Evolutionary conservation across 441 rosid genomes (phyloP).

Genomic region (Erodium moschatum): DNA sequence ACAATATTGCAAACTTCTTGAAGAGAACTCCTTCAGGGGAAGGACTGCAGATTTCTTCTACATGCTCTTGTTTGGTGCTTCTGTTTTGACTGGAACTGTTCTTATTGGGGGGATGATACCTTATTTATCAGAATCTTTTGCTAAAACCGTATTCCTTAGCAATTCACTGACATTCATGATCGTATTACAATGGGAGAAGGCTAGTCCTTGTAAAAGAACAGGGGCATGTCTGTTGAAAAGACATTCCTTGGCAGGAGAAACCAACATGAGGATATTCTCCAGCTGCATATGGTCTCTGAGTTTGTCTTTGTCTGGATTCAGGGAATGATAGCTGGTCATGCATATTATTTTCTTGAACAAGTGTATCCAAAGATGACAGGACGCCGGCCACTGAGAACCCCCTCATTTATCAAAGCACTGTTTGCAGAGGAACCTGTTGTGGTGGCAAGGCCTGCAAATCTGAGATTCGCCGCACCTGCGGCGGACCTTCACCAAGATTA

Average conservation of each 20-base stretch:
- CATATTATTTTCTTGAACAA: slow-evolving; percentile 91
- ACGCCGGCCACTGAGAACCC: slow-evolving; percentile 76
- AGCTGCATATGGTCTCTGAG: too few relatives aligned
- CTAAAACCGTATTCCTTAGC: slow-evolving; percentile 93
- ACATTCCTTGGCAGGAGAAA: too few relatives aligned
- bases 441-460: slow-evolving; percentile 64
- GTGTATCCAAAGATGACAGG: slow-evolving; percentile 92
- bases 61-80: slow-evolving; percentile 93
- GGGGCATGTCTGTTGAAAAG: too few relatives aligned
- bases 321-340: slow-evolving; percentile 99
- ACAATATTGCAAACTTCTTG: slow-evolving; percentile 97
- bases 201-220: too few relatives aligned
- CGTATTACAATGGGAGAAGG: too few relatives aligned
- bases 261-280: too few relatives aligned
- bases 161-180: slow-evolving; percentile 96
- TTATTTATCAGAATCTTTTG: slow-evolving; percentile 78
- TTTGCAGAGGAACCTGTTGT: slow-evolving; percentile 83
- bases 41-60: slow-evolving; percentile 97
- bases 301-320: slow-evolving; percentile 24
- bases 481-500: slow-evolving; percentile 58
- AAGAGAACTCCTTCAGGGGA: slow-evolving; percentile 97
- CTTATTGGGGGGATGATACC: slow-evolving; percentile 96
- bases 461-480: slow-evolving; percentile 71
- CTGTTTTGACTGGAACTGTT: slow-evolving; percentile 76
- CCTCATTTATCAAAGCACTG: slow-evolving; percentile 66